Base-by-base conservation (phyloP, 176 grass and related monocot species). In the Bolboschoenus planiculmis region DNA sequence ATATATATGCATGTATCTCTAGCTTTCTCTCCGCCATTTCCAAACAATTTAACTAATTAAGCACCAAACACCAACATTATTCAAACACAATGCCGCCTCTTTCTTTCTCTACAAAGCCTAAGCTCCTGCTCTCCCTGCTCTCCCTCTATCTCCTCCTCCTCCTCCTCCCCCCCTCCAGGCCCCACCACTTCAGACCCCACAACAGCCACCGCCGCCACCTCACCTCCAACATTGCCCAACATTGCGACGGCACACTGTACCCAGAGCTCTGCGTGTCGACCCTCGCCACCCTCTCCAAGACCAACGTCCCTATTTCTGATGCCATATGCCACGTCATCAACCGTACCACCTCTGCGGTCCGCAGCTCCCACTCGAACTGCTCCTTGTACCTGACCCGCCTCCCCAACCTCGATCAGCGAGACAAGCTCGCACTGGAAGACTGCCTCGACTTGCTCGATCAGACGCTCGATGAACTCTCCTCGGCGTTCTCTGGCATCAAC, bases 171-270 rank as follows among this genome's bases (percentile, higher is more conserved):
- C 36, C 50, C 40, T 68, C 33, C 53, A 27, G 26, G 78, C 81
- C 29, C 46, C 67, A 44, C 86, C 64, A 85, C 10, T 78, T 81
- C 7, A 89, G 34, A 61, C 64, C 82, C 0, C 67, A 72, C 16
- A 29, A 75, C 71, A 47, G 11, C 72, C 56, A 64, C 7, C 79
- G 79, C 9, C 79, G 79, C 2, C 79, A 81, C 7, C 40, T 86
- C 3, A 56, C 59, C 15, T 80, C 4, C 0, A 84, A 85, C 53
- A 86, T 90, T 51, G 86, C 85, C 1, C 79, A 61, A 62, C 90
- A 92, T 64, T 97, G 94, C 78, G 90, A 91, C 27, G 94, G 90
- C 2, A 92, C 81, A 53, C 90, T 97, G 37, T 91, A 97, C 85
- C 88, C 80, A 0, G 94, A 94, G 43, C 92, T 94, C 56, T 97